Evolutionary conservation across 768 basidiomycete genomes (phyloP), one percentile per base, ranked within the genome.

Genomic region (Xerocomellus amylosporus): DNA sequence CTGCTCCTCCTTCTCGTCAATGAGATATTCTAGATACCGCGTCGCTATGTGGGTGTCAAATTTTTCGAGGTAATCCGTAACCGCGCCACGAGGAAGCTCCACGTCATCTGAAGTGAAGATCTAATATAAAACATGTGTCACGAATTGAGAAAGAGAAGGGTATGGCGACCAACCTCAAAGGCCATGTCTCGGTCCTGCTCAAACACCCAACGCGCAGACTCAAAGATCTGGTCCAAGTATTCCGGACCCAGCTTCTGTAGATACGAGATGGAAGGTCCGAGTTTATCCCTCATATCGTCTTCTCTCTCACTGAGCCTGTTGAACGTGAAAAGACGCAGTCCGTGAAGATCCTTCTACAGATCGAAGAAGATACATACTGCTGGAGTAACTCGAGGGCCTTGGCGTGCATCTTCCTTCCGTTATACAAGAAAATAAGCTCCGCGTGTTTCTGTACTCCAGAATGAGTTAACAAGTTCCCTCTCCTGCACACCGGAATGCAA

Each of bases 21-120:
- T 88, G 42, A 97, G 76, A 61, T 86, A 91, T 68, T 97, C 95
- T 8, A 98, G 78, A 70, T 90, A 98, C 9, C 83, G 80, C 3
- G 82, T 76, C 61, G 88, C 92, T 17, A 92, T 70, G n/a, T 76
- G 73, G 4, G 78, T 82, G 58, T 87, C 82, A 33, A 94, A 77
- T 28, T 74, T 75, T 57, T 93, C 88, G 22, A 99, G 79, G 68
- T 86, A 93, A 54, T 86, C 79, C 12, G 87, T 84, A 4, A 97
- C 92, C 0, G 77, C 77, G 31, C 80, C 76, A 3, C 86, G 82
- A 20, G 97, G 94, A 17, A 98, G 79, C 54, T 96, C 93, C 8
- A 89, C 89, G 54, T 98, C 94, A 64, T 98, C 96, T 0, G 95
- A 93, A 3, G 87, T 93, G 66, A 98, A 99, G 39, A 99, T 92